Base-by-base conservation (phyloP, 2,329 filamentous ascomycete genomes). In the Scorias spongiosa region DNA sequence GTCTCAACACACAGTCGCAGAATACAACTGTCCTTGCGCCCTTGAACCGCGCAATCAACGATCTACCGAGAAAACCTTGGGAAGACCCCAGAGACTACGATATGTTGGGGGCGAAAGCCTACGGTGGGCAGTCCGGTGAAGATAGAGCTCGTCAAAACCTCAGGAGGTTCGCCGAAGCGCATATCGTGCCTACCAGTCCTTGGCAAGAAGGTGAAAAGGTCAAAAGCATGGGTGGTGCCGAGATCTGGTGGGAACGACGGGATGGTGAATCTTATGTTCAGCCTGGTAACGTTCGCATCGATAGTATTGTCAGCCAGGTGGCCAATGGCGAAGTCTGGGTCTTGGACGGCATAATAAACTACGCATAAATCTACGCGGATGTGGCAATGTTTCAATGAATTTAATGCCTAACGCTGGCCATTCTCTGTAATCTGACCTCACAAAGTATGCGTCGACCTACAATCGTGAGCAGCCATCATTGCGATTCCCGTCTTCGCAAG, bases 281-380 rank as follows among this genome's bases (percentile, higher is more conserved):
- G 68, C 91, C 89, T 1, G 82, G 81, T 5, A 73, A 78, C 50
- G 76, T 95, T 38, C 78, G 88, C 60, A 82, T 96, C 11, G 75
- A 79, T 37, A 78, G 70, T 46, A 70, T 93, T 42, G 81, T 80
- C 2, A 81, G 80, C 51, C 74, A 77, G 47, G 88, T 93, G 14
- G 74, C 77, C 2, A 98, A 96, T 59, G 91, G 91, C 3, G 84
- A 96, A 64, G 72, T 96, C 52, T 93, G 85, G 85, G 73, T 88
- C 32, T 57, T 84, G 47, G 75, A 75, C 51, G 71, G 69, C 4
- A 74, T 80, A 18, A 56, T 81, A 46, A 75, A 75, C 46, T 75
- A 75, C 52, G 54, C 53, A 20, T 61, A 45, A 52, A 32, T 40
- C 20, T 26, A 7, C 20, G 10, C 28, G 20, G 7, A 26, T 26